These are phyloP conservation scores for Buxus sempervirens DNA, from an alignment of 164 flowering plant genomes.

Conservation along the genomic window DNA sequence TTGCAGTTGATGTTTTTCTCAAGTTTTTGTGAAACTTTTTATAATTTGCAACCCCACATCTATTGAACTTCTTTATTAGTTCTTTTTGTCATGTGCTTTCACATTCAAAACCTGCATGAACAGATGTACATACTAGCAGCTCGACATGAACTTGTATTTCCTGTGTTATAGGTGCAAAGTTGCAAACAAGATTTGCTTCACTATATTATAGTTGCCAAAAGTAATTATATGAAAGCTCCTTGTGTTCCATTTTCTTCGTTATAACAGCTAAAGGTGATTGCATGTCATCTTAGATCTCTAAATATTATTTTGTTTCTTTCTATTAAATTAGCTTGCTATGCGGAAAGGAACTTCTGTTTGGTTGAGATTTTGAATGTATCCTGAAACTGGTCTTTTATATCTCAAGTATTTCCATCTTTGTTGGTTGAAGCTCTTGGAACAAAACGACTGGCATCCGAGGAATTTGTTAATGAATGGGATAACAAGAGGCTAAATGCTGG, in stretches of 20 bases:
- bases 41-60: too few species aligned
- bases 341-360: neutral
- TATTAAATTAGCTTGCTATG: neutral
- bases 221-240: neutral
- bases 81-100: neutral
- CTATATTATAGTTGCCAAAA: neutral
- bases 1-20: neutral
- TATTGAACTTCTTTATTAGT: neutral
- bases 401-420: neutral
- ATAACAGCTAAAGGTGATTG: neutral
- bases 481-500: slow-evolving; percentile 86
- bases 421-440: slow-evolving; percentile 65
- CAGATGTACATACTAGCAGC: neutral
- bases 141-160: neutral
- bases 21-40: too few species aligned
- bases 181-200: neutral
- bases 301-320: neutral
- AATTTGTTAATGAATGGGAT: slow-evolving; percentile 63
- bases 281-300: neutral
- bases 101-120: neutral
- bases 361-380: neutral
- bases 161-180: neutral
- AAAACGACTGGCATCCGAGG: slow-evolving; percentile 84
- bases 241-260: neutral
- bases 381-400: neutral